Evolutionary conservation across 306 rosid species (phyloP).

Genomic region (Cucurbita argyrosperma): DNA sequence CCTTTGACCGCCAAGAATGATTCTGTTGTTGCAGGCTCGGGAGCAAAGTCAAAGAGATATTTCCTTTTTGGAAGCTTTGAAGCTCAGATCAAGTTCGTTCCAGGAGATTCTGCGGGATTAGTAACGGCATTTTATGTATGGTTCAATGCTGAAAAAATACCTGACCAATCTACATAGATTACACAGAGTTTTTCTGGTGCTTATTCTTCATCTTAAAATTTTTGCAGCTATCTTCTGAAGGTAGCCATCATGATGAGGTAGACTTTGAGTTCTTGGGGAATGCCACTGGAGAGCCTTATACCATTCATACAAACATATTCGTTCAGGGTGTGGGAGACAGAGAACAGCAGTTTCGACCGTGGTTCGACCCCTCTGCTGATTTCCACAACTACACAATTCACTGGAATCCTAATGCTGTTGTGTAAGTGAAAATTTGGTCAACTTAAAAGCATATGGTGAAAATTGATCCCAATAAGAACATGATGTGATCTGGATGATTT

Average conservation of each 20-base stretch:
- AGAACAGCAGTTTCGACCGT: slow-evolving; percentile 71
- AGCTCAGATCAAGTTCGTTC: slow-evolving; percentile 50
- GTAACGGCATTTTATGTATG: slow-evolving; percentile 79
- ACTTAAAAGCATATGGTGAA: not conserved
- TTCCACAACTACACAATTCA: slow-evolving; percentile 84
- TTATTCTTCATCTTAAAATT: not conserved
- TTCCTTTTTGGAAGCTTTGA: slow-evolving; percentile 67
- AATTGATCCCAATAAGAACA: not conserved
- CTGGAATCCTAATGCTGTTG: slow-evolving; percentile 71
- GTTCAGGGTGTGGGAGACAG: slow-evolving; percentile 58
- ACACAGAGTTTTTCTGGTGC: not conserved
- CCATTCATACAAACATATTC: slow-evolving; percentile 55
- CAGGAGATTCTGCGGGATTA: slow-evolving; percentile 66
- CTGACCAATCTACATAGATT: no score
- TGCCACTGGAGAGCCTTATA: slow-evolving; percentile 66
- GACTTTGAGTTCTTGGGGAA: slow-evolving; percentile 89
- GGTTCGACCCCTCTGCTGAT: slow-evolving; percentile 79
- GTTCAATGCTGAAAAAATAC: not conserved
- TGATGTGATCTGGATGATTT: not conserved
- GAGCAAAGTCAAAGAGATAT: slow-evolving; percentile 48
- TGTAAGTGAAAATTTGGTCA: slow-evolving; percentile 28
- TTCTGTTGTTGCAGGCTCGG: slow-evolving; percentile 43
- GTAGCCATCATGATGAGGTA: slow-evolving; percentile 60
- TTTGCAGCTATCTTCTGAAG: slow-evolving; percentile 61
- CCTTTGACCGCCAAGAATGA: not conserved